Conservation (phyloP, 805 yeast species). For the Candida tibetensis region DNA sequence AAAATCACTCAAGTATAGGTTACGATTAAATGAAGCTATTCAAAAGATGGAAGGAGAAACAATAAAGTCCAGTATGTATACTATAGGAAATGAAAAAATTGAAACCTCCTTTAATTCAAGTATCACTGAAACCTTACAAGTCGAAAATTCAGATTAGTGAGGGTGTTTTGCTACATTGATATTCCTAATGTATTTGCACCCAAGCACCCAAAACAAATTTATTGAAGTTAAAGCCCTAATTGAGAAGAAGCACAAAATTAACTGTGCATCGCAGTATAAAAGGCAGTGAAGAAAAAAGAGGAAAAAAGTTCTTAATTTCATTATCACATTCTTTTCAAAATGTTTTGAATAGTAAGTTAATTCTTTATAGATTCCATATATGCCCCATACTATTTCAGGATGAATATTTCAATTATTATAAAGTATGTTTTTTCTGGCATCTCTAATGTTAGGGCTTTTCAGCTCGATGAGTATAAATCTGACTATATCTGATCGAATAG, state of each 20-base stretch:
- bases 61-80: no score
- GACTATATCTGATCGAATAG: not conserved
- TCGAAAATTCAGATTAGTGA: no score
- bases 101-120: no score
- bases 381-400: conserved; percentile 22
- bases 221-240: no score
- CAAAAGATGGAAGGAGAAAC: not conserved
- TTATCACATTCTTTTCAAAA: conserved; percentile 15
- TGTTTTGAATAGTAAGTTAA: not conserved
- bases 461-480: conserved; percentile 77
- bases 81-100: no score
- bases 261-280: no score
- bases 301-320: conserved; percentile 6
- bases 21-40: conserved; percentile 3
- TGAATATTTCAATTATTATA: conserved; percentile 32
- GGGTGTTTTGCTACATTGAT: no score
- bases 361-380: not conserved
- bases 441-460: conserved; percentile 83
- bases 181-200: no score
- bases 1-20: not conserved
- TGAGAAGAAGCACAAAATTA: no score
- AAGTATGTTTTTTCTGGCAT: conserved; percentile 79
- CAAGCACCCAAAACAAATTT: no score
- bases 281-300: conserved; percentile 21
- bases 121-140: no score